Percentiles rank a stretch among this genome's conserved stretches.
These are phyloP conservation scores for Inga leiocalycina DNA, from an alignment of 306 rosid species.

Conservation along the genomic window DNA sequence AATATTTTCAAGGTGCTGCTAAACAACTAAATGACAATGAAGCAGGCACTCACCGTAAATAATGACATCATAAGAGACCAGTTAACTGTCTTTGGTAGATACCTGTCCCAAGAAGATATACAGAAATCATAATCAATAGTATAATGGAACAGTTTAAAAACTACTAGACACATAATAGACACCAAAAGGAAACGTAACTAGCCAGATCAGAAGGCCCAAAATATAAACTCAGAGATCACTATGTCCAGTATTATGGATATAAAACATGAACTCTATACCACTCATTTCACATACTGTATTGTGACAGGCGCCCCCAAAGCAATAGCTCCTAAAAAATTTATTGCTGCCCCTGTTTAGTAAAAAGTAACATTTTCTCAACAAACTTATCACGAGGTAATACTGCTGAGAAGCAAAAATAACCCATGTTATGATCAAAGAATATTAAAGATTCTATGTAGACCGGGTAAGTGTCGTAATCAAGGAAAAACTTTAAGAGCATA, in stretches of 20 bases:
- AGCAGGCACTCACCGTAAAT: conserved; percentile 62
- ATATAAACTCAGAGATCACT: conserved; percentile 20
- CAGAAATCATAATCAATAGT: conserved; percentile 32
- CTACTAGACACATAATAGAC: conserved; percentile 6
- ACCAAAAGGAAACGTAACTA: background rate
- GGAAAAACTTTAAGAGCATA: background rate
- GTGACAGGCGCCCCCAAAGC: conserved; percentile 88
- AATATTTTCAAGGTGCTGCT: conserved; percentile 7
- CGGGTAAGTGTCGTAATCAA: background rate
- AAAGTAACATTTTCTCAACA: conserved; percentile 1
- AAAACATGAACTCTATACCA: conserved; percentile 33
- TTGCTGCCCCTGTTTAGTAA: conserved; percentile 64
- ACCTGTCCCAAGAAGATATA: conserved; percentile 53
- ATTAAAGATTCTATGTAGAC: background rate
- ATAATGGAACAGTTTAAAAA: background rate
- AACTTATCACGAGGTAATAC: background rate
- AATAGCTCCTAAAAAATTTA: conserved; percentile 79
- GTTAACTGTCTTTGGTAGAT: conserved; percentile 64
- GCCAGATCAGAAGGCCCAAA: conserved; percentile 21
- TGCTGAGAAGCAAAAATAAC: background rate
- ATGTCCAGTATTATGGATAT: conserved; percentile 7
- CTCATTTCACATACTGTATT: conserved; percentile 67
- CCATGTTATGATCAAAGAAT: background rate
- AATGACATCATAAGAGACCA: conserved; percentile 91
- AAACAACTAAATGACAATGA: conserved; percentile 14